A percentile compares a stretch with the other conserved stretches of the same genome.
Conservation (phyloP, 306 rosid genomes). For the Vigna hirtella region DNA sequence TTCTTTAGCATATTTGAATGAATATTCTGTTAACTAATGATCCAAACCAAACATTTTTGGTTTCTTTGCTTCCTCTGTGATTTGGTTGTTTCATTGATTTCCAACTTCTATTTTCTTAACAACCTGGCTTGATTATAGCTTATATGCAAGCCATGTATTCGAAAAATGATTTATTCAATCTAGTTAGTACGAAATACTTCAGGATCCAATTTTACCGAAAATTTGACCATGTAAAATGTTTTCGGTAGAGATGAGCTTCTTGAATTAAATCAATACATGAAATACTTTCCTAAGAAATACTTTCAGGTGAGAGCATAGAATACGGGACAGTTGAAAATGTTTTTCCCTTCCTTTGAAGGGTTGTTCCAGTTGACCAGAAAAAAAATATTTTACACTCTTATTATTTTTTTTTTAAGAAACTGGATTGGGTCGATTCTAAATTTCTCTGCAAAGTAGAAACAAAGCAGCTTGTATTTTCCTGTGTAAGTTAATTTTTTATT, state of each 20-base stretch:
- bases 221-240: slow-evolving; percentile 3
- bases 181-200: not conserved
- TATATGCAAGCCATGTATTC: slow-evolving; percentile 1
- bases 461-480: not conserved
- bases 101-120: not conserved
- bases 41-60: not conserved
- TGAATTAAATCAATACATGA: not conserved
- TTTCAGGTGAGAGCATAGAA: not conserved
- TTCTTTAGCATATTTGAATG: not conserved
- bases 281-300: slow-evolving; percentile 12
- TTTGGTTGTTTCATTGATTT: slow-evolving; percentile 14
- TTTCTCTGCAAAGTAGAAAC: slow-evolving; percentile 10
- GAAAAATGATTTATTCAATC: slow-evolving; percentile 12
- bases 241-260: slow-evolving; percentile 22
- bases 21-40: not conserved
- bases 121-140: slow-evolving; percentile 5
- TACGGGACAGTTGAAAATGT: not conserved
- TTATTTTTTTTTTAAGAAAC: not conserved
- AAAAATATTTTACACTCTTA: not conserved
- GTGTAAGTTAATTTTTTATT: slow-evolving; percentile 13
- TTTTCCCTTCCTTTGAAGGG: not conserved
- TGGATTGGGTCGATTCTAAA: slow-evolving; percentile 13
- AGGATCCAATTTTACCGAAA: not conserved
- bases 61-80: not conserved
- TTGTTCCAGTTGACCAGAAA: slow-evolving; percentile 22